A percentile compares a stretch with the other conserved stretches of the same genome.
These are phyloP conservation scores for Zopfochytrium polystomum DNA, from an alignment of 371 early-diverging fungal genomes.

Conservation along the genomic window DNA sequence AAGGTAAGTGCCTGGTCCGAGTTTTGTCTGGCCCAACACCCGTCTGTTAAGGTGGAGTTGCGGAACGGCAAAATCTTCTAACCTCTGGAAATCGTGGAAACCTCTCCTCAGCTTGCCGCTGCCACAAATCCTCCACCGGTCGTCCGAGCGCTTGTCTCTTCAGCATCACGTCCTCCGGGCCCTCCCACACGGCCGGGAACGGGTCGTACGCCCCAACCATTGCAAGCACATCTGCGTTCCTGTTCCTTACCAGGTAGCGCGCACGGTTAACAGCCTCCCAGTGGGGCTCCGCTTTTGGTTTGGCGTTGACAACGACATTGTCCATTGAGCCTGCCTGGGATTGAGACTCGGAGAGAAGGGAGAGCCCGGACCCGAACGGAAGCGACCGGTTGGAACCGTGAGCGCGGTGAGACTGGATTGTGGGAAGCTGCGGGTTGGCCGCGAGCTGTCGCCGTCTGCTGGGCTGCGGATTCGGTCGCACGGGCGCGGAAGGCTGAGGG, in stretches of 20 bases:
- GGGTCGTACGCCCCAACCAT: slow-evolving; percentile 1
- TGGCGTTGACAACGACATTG: neutral
- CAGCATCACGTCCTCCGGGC: neutral
- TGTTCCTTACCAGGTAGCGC: neutral
- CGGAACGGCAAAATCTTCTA: too few relatives aligned
- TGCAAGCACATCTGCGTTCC: neutral
- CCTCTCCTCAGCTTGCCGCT: neutral
- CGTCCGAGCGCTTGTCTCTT: neutral
- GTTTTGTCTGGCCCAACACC: neutral
- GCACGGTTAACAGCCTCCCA: neutral
- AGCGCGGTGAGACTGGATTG: neutral
- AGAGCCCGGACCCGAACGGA: neutral
- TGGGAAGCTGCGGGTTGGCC: neutral
- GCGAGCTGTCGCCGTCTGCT: neutral
- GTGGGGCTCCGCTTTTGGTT: neutral
- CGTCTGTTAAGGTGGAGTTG: too few relatives aligned
- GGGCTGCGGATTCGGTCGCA: neutral
- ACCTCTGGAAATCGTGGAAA: too few relatives aligned
- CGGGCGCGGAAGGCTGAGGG: neutral
- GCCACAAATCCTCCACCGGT: neutral
- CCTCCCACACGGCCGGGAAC: neutral
- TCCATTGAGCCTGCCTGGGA: neutral
- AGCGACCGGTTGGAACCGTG: neutral
- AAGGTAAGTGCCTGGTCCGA: neutral
- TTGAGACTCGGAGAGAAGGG: neutral